Evolutionary conservation across 768 basidiomycete species (phyloP).

Genomic region (Suillus ampliporus): DNA sequence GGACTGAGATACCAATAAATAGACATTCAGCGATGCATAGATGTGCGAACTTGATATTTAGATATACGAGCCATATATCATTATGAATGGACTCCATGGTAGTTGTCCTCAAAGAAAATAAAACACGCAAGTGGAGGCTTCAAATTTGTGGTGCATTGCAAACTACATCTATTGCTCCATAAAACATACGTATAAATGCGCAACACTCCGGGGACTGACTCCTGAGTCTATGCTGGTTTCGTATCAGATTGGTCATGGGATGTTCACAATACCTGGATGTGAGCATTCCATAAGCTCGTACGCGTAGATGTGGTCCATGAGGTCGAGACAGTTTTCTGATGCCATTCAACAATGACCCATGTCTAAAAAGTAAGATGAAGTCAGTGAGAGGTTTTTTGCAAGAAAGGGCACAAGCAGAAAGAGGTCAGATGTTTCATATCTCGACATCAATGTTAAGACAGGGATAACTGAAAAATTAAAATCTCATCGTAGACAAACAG

Average conservation of each 20-base stretch:
- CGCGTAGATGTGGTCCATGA: neutral
- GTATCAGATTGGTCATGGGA: too few relatives aligned
- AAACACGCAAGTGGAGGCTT: neutral
- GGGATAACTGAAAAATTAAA: slow-evolving; percentile 34
- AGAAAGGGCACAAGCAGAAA: neutral
- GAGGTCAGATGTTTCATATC: slow-evolving; percentile 18
- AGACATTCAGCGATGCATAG: neutral
- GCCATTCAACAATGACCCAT: neutral
- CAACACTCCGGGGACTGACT: too few relatives aligned
- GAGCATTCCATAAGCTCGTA: neutral
- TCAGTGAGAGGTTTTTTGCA: neutral
- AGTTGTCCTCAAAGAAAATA: neutral
- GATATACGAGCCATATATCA: neutral
- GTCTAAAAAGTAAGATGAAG: neutral
- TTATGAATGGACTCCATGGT: neutral
- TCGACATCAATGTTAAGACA: slow-evolving; percentile 37
- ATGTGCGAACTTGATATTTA: neutral
- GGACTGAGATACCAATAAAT: neutral
- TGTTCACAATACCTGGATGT: neutral
- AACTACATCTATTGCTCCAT: neutral
- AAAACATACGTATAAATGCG: neutral
- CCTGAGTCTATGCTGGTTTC: neutral
- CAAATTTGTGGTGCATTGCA: neutral
- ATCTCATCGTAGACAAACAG: slow-evolving; percentile 25
- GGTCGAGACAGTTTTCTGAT: neutral